These are phyloP conservation scores for Drechslerella dactyloides DNA, from an alignment of 2,329 filamentous ascomycete species.

Conservation along the genomic window DNA sequence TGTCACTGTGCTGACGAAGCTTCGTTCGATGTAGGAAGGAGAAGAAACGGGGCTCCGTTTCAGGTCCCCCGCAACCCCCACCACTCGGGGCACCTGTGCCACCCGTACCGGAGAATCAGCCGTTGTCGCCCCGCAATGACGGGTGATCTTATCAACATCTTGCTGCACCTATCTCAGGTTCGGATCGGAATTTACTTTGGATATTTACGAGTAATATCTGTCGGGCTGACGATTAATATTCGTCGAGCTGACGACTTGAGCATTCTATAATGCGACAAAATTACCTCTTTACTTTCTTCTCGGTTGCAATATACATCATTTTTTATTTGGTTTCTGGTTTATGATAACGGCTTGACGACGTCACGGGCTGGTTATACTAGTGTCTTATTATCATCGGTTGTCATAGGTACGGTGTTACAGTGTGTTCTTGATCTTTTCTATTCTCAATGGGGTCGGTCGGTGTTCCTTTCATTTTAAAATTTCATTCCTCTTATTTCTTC, in stretches of 20 bases:
- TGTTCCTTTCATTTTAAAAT: neutral
- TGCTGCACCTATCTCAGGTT: too few species aligned
- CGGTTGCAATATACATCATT: conserved; percentile 21
- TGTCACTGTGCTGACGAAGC: conserved; percentile 4
- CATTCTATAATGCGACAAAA: neutral
- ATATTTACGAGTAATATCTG: too few species aligned
- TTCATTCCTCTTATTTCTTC: neutral
- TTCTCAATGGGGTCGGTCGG: neutral
- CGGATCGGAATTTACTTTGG: too few species aligned
- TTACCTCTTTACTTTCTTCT: neutral
- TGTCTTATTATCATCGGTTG: neutral
- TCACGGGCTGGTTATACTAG: conserved; percentile 1
- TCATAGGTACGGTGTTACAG: neutral
- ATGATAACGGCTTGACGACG: conserved; percentile 19
- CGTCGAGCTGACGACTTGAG: neutral
- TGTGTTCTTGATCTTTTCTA: neutral
- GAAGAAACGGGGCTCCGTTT: conserved; percentile 53
- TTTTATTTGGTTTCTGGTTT: conserved; percentile 45
- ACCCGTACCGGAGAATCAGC: conserved; percentile 24
- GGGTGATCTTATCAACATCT: conserved; percentile 13
- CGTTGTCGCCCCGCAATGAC: conserved; percentile 21
- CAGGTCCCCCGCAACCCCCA: conserved; percentile 50
- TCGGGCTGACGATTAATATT: neutral
- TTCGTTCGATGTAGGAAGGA: conserved; percentile 51
- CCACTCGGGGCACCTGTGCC: conserved; percentile 30